A percentile compares a stretch with the other conserved stretches of the same genome.
Evolutionary conservation across 2,329 filamentous ascomycete genomes (phyloP).

Genomic region (Pseudocercospora fuligena): DNA sequence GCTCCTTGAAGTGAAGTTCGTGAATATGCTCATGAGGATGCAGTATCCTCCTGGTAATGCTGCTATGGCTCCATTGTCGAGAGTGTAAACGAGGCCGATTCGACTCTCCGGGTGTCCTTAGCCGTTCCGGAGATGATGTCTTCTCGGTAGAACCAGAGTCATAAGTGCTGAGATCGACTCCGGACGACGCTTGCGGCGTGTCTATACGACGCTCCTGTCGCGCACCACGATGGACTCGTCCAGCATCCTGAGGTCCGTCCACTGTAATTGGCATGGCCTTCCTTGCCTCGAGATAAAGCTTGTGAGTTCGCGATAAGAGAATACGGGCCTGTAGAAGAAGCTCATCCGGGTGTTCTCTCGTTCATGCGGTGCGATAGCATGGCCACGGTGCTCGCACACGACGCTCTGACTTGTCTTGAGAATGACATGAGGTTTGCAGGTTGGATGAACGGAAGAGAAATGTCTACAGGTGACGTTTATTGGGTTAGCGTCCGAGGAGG

Average conservation of each 20-base stretch:
- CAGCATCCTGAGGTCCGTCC: background rate
- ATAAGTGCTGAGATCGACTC: background rate
- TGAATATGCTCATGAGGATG: conserved; percentile 32
- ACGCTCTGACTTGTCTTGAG: background rate
- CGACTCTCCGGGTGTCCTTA: background rate
- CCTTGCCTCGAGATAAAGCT: background rate
- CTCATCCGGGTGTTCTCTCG: background rate
- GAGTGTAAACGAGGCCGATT: background rate
- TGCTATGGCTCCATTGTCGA: conserved; percentile 23
- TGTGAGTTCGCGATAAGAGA: background rate
- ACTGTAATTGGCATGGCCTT: background rate
- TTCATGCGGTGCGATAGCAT: background rate
- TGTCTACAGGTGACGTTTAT: background rate
- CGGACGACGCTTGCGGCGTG: background rate
- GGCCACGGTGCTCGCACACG: background rate
- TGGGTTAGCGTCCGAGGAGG: background rate
- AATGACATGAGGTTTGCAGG: background rate
- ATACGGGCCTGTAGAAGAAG: background rate
- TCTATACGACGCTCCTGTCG: background rate
- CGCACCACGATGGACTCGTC: background rate
- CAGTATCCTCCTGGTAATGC: conserved; percentile 16
- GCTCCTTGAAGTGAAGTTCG: conserved; percentile 55
- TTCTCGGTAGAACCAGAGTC: background rate
- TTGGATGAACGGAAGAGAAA: background rate
- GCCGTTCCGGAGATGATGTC: background rate